Base-by-base conservation (phyloP, 495 filamentous ascomycete species). In the Pseudotulostoma volvatum region DNA sequence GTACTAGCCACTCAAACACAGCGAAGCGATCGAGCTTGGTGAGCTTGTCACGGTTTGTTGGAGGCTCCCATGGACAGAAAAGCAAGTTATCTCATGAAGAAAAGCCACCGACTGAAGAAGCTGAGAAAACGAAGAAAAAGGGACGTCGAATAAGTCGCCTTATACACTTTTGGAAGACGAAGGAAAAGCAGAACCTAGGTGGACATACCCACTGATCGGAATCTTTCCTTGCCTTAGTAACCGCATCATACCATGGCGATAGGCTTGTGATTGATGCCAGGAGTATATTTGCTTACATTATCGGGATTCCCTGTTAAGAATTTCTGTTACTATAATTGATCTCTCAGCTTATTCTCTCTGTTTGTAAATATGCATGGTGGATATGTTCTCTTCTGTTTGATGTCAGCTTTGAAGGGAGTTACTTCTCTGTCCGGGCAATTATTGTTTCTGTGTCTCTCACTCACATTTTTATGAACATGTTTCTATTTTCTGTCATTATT, bases 21-120 rank as follows among this genome's bases (percentile, higher is more conserved):
- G 53, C 61, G 33, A 84, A 92, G 50, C 73, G 86, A 33, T 79
- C 79, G 3, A 92, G 84, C 51, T 69, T 94, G 44, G 84, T 76
- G 5, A 93, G 85, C 52, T 62, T 94, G 28, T 87, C 83, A 31
- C 78, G 84, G 37, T 64, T 94, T 11, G 77, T 93, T 31, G 81
- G 76, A 48, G 79, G 75, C 31, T 77, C 79, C 7, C 75, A 85
- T 44, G 73, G 75, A 7, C 80, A 90, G 51, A 74, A 73, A 52
- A 84, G 81, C 60, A 88, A 87, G 55, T 66, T 90, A 17, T 79
- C 74, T 18, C 77, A 87, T 48, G 82, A 85, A 43, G 75, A 71
- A 47, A 65, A 77, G 50, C 68, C 71, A 17, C 66, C 67, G 1
- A 52, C 55, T 4, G 64, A 67, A 20, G 62, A 69, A 33, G 56